Conservation (phyloP, 257 asterid species). For the Anisodus acutangulus region DNA sequence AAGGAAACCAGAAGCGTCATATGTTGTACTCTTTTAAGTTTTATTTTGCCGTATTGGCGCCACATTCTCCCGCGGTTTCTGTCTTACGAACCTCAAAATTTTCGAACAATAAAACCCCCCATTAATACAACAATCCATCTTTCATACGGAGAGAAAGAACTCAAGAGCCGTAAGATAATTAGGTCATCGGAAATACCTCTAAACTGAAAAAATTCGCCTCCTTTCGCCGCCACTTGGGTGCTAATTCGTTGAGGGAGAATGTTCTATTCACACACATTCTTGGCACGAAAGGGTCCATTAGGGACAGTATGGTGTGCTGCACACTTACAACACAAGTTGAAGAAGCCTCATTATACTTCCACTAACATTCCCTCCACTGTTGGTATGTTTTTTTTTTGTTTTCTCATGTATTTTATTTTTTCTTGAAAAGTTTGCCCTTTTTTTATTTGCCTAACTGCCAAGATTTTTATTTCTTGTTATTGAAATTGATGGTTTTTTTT, state of each 20-base stretch:
- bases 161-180: background rate
- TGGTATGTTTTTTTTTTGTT: constrained; percentile 46
- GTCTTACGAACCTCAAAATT: constrained; percentile 4
- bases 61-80: constrained; percentile 30
- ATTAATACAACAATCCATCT: background rate
- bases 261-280: constrained; percentile 83
- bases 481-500: background rate
- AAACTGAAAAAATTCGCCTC: background rate
- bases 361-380: constrained; percentile 72
- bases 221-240: background rate
- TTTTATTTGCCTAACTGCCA: too few species aligned
- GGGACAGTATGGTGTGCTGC: constrained; percentile 99
- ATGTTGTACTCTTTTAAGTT: background rate
- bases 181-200: background rate
- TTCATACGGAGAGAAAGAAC: background rate
- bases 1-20: background rate
- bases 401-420: too few species aligned
- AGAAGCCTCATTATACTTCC: constrained; percentile 63
- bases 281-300: constrained; percentile 83
- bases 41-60: background rate
- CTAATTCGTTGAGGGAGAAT: constrained; percentile 36
- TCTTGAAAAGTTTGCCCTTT: background rate
- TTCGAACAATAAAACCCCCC: constrained; percentile 13
- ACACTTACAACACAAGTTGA: constrained; percentile 79
- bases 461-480: too few species aligned